Evolutionary conservation across 2,329 filamentous ascomycete genomes (phyloP), one percentile per base, ranked within the genome.

Genomic region (Apiospora aurea): DNA sequence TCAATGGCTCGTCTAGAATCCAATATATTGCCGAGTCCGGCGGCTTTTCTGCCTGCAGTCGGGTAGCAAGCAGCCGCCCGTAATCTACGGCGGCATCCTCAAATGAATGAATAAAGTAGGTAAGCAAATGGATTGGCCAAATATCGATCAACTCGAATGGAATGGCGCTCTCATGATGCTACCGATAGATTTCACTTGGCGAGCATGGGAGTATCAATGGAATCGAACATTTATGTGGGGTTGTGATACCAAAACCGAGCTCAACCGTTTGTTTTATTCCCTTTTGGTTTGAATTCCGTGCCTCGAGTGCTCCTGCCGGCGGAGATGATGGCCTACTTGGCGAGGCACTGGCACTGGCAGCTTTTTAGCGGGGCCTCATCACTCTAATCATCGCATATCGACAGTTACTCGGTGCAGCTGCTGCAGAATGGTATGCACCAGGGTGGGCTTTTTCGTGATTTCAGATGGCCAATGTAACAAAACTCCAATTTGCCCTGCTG

Each of bases 341-440:
- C 53, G 18, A 34, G 21, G 21, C 53, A 29, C 26, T 29, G 26
- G 26, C 18, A 18, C 57, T 41, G n/a, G 2, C 57, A 10, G 18
- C 34, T 18, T n/a, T 64, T 38, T 13, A 64, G 57, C 57, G 57
- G 57, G 57, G 29, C 34, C 57, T 64, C 34, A 24, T 64, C 57
- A 64, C 29, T 64, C 57, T 38, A n/a, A 64, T n/a, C 57, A 64
- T 64, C 57, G 57, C 57, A 64, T n/a, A 64, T 64, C 57, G 57
- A 41, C 57, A 64, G 57, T 64, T 64, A 21, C n/a, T 21, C 6
- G 53, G 57, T 38, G 34, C 34, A 41, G 8, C 2, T n/a, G 57
- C 21, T 64, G 29, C 57, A 41, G 34, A 38, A n/a, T 41, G 57
- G 57, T 38, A 61, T 29, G 53, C 10, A 61, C 53, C 53, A 7